Evolutionary conservation across 768 basidiomycete species (phyloP).

Genomic region (Termitomyces sp.): DNA sequence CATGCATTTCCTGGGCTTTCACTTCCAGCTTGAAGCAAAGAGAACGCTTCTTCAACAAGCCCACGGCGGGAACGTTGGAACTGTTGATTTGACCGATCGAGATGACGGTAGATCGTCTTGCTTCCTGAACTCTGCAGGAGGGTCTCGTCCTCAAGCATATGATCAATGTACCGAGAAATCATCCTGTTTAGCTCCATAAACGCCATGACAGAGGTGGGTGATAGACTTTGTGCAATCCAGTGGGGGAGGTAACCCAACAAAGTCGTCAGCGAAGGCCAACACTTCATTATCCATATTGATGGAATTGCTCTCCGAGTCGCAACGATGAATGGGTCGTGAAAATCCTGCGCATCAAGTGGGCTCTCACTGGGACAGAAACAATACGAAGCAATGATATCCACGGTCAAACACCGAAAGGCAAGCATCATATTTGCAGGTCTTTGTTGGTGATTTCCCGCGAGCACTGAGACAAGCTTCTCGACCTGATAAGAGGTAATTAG

Average conservation of each 20-base stretch:
- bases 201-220: constrained; percentile 5
- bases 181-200: constrained; percentile 9
- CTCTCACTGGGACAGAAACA: constrained; percentile 33
- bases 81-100: constrained; percentile 9
- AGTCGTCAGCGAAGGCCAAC: constrained; percentile 25
- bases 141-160: constrained; percentile 9
- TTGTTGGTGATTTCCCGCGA: constrained; percentile 12
- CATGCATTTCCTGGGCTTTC: constrained; percentile 37
- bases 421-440: constrained; percentile 32
- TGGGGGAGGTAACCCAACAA: constrained; percentile 11
- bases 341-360: constrained; percentile 28
- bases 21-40: constrained; percentile 35
- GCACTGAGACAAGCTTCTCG: constrained; percentile 23
- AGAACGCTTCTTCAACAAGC: constrained; percentile 30
- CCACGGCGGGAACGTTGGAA: constrained; percentile 8
- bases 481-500: constrained; percentile 20
- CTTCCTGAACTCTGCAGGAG: constrained; percentile 9
- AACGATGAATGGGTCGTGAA: constrained; percentile 30
- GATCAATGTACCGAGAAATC: constrained; percentile 14
- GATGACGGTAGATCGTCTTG: constrained; percentile 19
- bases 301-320: constrained; percentile 26
- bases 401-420: constrained; percentile 37
- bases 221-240: constrained; percentile 7
- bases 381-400: constrained; percentile 42
- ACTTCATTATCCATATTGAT: constrained; percentile 28